phyloP scores from a whole-genome alignment of 176 grass and related monocot species.

The Carex littledalei region DNA sequence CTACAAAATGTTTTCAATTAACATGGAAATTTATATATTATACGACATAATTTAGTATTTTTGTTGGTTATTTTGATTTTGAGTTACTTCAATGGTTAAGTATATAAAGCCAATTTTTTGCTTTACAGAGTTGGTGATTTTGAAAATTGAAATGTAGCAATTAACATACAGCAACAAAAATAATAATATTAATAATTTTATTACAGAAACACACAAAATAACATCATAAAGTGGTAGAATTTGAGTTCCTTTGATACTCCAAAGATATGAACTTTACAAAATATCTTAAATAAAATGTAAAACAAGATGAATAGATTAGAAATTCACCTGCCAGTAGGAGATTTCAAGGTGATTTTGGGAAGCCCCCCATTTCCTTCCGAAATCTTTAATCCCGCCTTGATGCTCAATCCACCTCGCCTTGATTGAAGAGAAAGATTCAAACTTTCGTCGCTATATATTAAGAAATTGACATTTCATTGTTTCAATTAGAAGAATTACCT shows the following conservation, averaged over 20 bases:
- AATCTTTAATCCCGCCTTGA: constrained; percentile 44
- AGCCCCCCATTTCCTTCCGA: constrained; percentile 81
- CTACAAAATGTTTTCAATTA: constrained; percentile 26
- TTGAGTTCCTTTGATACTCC: not conserved
- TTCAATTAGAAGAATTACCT: not conserved
- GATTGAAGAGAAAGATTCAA: constrained; percentile 5
- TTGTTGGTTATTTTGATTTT: not conserved
- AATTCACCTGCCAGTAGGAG: constrained; percentile 63
- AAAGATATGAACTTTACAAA: not conserved
- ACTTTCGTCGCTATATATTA: not conserved
- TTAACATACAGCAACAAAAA: not conserved
- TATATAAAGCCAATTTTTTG: not conserved
- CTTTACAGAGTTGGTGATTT: not conserved
- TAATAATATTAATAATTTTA: too few species aligned
- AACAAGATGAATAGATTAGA: not conserved
- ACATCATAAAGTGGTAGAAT: not conserved
- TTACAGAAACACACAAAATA: not conserved
- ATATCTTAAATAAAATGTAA: not conserved
- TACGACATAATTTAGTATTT: not conserved
- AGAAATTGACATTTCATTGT: not conserved
- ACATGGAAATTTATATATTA: not conserved
- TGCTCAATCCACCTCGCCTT: constrained; percentile 47
- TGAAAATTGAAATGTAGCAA: not conserved
- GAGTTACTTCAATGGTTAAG: not conserved
- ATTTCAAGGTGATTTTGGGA: constrained; percentile 60